Conservation (phyloP, 805 yeast genomes). For the Wickerhamiella slavikovae region DNA sequence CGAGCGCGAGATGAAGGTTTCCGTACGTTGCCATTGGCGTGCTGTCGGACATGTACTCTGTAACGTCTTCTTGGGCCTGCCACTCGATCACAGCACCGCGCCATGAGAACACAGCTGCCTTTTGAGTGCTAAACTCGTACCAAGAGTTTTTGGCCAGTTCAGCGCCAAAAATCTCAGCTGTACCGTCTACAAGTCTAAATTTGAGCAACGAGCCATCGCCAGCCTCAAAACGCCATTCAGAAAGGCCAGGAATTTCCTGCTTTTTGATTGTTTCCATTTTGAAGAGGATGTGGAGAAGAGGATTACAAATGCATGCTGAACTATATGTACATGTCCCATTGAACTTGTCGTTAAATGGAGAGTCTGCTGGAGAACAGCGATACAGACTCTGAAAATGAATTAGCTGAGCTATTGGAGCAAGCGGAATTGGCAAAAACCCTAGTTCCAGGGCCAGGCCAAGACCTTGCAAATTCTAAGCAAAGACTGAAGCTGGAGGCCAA, state of each 20-base stretch:
- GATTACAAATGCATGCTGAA: neutral
- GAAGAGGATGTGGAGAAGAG: neutral
- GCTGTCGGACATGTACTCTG: constrained; percentile 51
- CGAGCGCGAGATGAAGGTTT: constrained; percentile 59
- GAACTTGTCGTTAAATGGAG: neutral
- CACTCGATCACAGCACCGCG: constrained; percentile 47
- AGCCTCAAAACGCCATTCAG: constrained; percentile 67
- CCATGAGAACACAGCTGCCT: constrained; percentile 35
- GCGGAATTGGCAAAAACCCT: no score
- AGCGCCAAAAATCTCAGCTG: constrained; percentile 83
- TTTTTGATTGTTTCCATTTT: neutral
- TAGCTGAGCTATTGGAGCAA: no score
- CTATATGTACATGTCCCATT: neutral
- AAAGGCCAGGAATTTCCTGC: constrained; percentile 14
- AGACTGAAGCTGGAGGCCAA: no score
- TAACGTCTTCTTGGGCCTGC: constrained; percentile 14
- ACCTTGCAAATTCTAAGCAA: no score
- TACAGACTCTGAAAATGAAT: no score
- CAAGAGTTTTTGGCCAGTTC: constrained; percentile 61
- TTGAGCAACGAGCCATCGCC: constrained; percentile 28
- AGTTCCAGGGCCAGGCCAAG: no score
- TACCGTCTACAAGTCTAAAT: constrained; percentile 40
- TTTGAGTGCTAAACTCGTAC: constrained; percentile 33
- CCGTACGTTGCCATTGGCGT: constrained; percentile 42
- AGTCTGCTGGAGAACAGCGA: no score